Conservation (phyloP, 192 early-diverging fungal genomes). For the Jimgerdemannia lactiflua region DNA sequence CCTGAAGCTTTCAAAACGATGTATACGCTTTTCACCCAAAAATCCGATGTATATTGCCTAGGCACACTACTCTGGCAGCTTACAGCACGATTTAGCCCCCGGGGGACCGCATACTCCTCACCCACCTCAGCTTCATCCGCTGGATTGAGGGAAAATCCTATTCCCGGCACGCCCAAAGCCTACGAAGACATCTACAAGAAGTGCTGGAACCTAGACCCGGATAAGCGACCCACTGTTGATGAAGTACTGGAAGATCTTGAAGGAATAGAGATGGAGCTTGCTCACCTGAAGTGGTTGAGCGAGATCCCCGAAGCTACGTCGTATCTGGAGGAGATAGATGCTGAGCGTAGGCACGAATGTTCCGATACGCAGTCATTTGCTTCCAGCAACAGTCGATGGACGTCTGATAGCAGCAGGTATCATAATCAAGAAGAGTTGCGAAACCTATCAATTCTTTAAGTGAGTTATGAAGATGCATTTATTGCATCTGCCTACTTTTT, state of each 20-base stretch:
- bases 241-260: conserved; percentile 7
- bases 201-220: conserved; percentile 14
- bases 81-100: background rate
- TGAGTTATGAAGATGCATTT: too few species aligned
- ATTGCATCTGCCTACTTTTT: too few species aligned
- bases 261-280: background rate
- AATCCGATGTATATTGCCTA: background rate
- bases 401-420: too few species aligned
- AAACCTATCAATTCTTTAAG: too few species aligned
- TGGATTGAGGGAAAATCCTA: conserved; percentile 5
- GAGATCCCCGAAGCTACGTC: background rate
- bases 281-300: background rate
- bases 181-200: conserved; percentile 13
- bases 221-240: conserved; percentile 8
- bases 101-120: background rate
- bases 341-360: too few species aligned
- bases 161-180: conserved; percentile 11
- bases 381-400: too few species aligned
- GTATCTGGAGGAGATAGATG: too few species aligned
- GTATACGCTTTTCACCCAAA: background rate
- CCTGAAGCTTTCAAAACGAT: background rate
- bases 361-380: too few species aligned
- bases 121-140: background rate
- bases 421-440: too few species aligned
- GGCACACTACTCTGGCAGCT: background rate